Evolutionary conservation across 805 yeast genomes (phyloP), one percentile per base, ranked within the genome.

Genomic region (Metschnikowia bowlesiae): DNA sequence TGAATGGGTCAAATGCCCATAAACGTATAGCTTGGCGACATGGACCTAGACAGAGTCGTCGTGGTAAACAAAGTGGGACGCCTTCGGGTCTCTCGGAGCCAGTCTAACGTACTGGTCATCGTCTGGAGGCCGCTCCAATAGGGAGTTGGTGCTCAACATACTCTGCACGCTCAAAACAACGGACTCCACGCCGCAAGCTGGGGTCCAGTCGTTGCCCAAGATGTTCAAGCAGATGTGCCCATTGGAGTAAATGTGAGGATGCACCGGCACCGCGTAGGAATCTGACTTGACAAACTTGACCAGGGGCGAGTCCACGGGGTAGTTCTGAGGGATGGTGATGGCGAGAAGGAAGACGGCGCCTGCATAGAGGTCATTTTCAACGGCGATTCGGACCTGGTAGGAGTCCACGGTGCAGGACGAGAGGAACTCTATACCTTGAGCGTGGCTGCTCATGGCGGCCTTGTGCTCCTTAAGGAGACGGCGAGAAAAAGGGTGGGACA

Each of bases 161-260:
- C 86, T 80, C 58, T 86, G 90, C 18, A 85, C 63, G 11, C 89
- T 83, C 26, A 86, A 49, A 9, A 78, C 62, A 0, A 80, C 64
- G 1, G 79, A 68, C 37, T 74, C 74, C 1, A 82, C 63, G 0
- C 79, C 70, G 53, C 82, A 81, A 0, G 82, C 83, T 0, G 89
- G 87, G 0, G 86, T 73, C 89, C 89, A 84, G 39, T 78, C 85
- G 16, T 74, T 75, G 2, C 86, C 89, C 35, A 85, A 65, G 1
- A 86, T 66, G 58, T 85, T 81, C 18, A 85, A 67, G 61, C 92
- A 85, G n/a, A 85, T 85, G 58, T 86, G 91, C 1, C 91, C 92
- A 59, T 86, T 86, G 32, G 85, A 76, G 60, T 85, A 85, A 2
- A 85, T 73, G 60, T 85, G 92, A 0, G 92, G 92, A 60, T 85